Evolutionary conservation across 2,329 filamentous ascomycete genomes (phyloP).

Genomic region (Botrytis fabae): DNA sequence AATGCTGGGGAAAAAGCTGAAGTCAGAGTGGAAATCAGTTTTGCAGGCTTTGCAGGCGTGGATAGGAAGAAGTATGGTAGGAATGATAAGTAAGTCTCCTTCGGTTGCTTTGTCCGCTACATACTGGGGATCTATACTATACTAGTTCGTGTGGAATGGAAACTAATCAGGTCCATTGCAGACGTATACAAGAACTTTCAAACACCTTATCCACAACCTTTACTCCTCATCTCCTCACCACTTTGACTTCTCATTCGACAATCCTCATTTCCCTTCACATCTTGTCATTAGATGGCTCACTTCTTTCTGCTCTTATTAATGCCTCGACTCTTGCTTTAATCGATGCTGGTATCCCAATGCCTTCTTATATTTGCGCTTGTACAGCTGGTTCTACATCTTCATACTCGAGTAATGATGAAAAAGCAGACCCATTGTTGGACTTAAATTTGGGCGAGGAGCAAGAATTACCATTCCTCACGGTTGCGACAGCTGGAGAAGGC

Average conservation of each 20-base stretch:
- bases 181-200: constrained; percentile 78
- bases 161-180: constrained; percentile 42
- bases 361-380: constrained; percentile 84
- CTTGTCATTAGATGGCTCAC: constrained; percentile 83
- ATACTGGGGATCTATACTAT: not conserved
- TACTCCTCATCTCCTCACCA: constrained; percentile 74
- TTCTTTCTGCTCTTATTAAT: constrained; percentile 88
- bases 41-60: constrained; percentile 85
- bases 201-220: constrained; percentile 78
- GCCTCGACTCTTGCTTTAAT: constrained; percentile 88
- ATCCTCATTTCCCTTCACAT: constrained; percentile 85
- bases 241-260: constrained; percentile 84
- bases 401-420: constrained; percentile 63
- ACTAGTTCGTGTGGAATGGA: not conserved
- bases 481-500: constrained; percentile 68
- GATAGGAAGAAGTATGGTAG: constrained; percentile 76
- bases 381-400: constrained; percentile 79
- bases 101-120: not conserved
- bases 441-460: constrained; percentile 78
- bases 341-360: constrained; percentile 94
- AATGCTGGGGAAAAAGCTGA: constrained; percentile 54
- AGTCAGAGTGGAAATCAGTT: constrained; percentile 77
- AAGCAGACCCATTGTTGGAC: constrained; percentile 76
- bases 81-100: constrained; percentile 69
- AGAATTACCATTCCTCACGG: constrained; percentile 85